phyloP scores from a whole-genome alignment of 352 stramenopile genomes.

The Blastocystis sp. region DNA sequence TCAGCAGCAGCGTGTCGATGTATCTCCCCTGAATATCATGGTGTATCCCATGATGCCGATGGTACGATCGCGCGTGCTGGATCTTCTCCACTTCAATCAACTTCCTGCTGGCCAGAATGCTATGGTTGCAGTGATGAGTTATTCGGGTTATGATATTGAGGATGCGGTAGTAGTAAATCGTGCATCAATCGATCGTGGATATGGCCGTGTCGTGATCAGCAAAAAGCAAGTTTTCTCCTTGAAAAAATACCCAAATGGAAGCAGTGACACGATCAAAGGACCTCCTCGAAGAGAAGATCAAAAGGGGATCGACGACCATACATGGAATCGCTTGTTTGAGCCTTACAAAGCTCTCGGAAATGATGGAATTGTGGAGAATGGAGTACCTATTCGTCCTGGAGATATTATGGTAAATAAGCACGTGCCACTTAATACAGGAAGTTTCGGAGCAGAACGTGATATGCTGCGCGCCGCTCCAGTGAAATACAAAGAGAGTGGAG shows the following conservation, averaged over 20 bases:
- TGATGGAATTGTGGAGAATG: slow-evolving; percentile 86
- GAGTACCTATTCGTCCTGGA: slow-evolving; percentile 73
- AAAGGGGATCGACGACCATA: slow-evolving; percentile 68
- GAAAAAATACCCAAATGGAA: slow-evolving; percentile 91
- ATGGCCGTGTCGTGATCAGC: slow-evolving; percentile 94
- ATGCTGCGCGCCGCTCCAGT: slow-evolving; percentile 72
- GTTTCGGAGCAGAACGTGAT: slow-evolving; percentile 67
- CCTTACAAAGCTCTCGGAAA: slow-evolving; percentile 87
- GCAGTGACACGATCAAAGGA: slow-evolving; percentile 85
- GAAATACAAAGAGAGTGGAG: slow-evolving; percentile 87
- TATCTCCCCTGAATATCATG: slow-evolving; percentile 90
- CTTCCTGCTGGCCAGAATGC: slow-evolving; percentile 96
- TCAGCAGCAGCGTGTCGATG: slow-evolving; percentile 97
- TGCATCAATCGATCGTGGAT: slow-evolving; percentile 88
- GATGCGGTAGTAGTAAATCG: slow-evolving; percentile 99
- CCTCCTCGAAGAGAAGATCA: slow-evolving; percentile 77
- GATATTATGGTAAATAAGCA: slow-evolving; percentile 98
- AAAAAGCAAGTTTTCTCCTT: slow-evolving; percentile 94
- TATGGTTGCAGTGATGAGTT: slow-evolving; percentile 98
- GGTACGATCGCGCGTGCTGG: slow-evolving; percentile 94
- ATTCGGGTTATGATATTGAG: slow-evolving; percentile 99
- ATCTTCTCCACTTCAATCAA: slow-evolving; percentile 96
- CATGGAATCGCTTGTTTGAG: slow-evolving; percentile 69
- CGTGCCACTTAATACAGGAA: slow-evolving; percentile 83
- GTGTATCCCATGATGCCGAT: slow-evolving; percentile 96